Evolutionary conservation across 139 green algal genomes (phyloP).

Genomic region (Auxenochlorella protothecoides): DNA sequence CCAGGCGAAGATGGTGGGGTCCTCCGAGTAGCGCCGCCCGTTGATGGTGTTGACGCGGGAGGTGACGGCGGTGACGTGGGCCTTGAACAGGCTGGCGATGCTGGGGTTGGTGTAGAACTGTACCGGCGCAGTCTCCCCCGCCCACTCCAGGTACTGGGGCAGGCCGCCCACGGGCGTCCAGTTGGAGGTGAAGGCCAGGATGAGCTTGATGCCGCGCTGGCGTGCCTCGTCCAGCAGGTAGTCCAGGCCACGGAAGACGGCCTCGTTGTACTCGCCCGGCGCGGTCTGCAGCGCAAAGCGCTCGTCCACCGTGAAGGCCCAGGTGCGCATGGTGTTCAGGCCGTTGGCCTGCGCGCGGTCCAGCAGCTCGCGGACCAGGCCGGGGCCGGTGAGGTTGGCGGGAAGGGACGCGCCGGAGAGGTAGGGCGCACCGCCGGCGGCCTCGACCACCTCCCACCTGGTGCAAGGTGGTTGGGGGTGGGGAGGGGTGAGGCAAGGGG

Average conservation of each 20-base stretch:
- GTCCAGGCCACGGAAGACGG: conserved; percentile 38
- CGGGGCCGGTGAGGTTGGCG: conserved; percentile 19
- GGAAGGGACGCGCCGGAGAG: conserved; percentile 34
- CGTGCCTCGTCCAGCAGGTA: conserved; percentile 42
- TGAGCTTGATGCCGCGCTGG: conserved; percentile 32
- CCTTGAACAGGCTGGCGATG: conserved; percentile 15
- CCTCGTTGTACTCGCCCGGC: conserved; percentile 37
- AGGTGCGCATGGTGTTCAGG: conserved; percentile 40
- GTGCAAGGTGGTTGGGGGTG: not conserved
- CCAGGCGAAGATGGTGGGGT: conserved; percentile 41
- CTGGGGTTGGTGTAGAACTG: conserved; percentile 40
- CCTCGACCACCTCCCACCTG: conserved; percentile 48
- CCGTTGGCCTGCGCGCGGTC: conserved; percentile 8
- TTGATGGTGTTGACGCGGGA: conserved; percentile 38
- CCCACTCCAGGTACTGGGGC: conserved; percentile 37
- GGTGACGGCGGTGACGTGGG: conserved; percentile 16
- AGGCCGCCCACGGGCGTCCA: conserved; percentile 36
- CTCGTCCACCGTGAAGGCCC: conserved; percentile 22
- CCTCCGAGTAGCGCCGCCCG: conserved; percentile 26
- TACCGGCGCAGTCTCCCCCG: not conserved
- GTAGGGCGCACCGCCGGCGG: conserved; percentile 36
- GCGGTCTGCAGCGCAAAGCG: conserved; percentile 26
- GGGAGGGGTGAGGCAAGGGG: too few relatives aligned
- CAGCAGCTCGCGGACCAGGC: conserved; percentile 28
- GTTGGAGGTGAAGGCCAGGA: conserved; percentile 44